Conservation (phyloP, 1,284 basidiomycete genomes). For the Fomitopsis palustris region DNA sequence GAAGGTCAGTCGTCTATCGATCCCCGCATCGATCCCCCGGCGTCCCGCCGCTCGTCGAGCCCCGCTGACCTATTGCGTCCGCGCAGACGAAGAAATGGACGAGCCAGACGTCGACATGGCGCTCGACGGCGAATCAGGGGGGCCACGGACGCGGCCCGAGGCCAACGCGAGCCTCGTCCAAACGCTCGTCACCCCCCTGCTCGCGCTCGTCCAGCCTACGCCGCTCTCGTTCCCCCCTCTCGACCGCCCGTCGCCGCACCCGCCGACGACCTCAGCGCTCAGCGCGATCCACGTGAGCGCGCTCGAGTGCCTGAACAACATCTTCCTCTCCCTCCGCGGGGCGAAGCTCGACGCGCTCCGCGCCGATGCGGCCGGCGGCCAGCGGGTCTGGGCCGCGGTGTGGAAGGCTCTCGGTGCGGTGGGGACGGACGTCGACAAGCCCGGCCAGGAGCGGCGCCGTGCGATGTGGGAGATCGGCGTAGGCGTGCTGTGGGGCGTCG, state of each 20-base stretch:
- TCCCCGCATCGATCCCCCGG: neutral
- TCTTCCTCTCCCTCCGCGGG: conserved; percentile 71
- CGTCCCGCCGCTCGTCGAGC: neutral
- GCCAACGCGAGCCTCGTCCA: conserved; percentile 37
- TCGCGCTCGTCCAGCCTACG: conserved; percentile 68
- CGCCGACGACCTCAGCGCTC: conserved; percentile 82
- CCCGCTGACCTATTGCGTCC: neutral
- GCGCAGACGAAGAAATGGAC: conserved; percentile 33
- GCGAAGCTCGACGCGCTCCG: conserved; percentile 28
- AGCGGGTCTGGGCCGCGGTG: conserved; percentile 55
- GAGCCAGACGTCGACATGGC: conserved; percentile 33
- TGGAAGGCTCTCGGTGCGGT: conserved; percentile 55
- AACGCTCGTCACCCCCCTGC: conserved; percentile 56
- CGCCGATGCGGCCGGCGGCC: conserved; percentile 47
- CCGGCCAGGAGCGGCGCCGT: conserved; percentile 61
- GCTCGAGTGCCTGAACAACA: conserved; percentile 88
- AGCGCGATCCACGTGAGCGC: conserved; percentile 81
- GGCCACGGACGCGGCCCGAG: conserved; percentile 17
- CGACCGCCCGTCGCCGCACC: conserved; percentile 65
- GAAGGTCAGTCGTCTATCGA: conserved; percentile 16
- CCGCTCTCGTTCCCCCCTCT: conserved; percentile 79
- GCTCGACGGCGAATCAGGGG: conserved; percentile 24
- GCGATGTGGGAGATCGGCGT: conserved; percentile 73
- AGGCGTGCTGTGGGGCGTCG: conserved; percentile 79
- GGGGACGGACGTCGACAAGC: conserved; percentile 51